Evolutionary conservation across 1,284 basidiomycete genomes (phyloP).

Genomic region (Trichosporon sp.): DNA sequence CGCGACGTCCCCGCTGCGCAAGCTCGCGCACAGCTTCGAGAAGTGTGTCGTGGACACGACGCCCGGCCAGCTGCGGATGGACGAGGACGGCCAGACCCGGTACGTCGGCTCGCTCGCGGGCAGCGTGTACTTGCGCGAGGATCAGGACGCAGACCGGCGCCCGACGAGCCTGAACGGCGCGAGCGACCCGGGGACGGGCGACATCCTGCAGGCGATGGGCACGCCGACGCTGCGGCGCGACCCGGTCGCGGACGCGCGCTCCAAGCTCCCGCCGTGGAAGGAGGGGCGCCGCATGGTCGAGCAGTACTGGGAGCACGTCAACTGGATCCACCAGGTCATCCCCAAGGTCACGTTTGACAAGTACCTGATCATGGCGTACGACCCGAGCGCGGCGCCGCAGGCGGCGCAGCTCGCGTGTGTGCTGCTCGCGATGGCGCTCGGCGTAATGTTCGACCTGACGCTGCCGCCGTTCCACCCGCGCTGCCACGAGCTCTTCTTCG

Average conservation of each 20-base stretch:
- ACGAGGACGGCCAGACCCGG: slow-evolving; percentile 31
- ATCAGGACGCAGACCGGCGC: slow-evolving; percentile 12
- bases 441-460: slow-evolving; percentile 46
- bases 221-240: slow-evolving; percentile 1
- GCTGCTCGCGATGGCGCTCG: slow-evolving; percentile 46
- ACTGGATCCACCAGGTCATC: slow-evolving; percentile 48
- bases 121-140: slow-evolving; percentile 36
- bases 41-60: slow-evolving; percentile 15
- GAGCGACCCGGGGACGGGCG: not conserved
- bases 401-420: slow-evolving; percentile 49
- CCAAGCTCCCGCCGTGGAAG: slow-evolving; percentile 41
- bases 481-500: slow-evolving; percentile 37
- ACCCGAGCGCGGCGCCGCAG: slow-evolving; percentile 30
- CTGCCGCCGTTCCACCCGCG: slow-evolving; percentile 42
- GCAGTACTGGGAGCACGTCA: slow-evolving; percentile 49
- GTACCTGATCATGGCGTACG: slow-evolving; percentile 43
- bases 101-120: slow-evolving; percentile 40
- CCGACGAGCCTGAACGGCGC: slow-evolving; percentile 4
- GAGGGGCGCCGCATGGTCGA: slow-evolving; percentile 35
- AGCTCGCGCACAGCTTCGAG: slow-evolving; percentile 1
- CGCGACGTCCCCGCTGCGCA: slow-evolving; percentile 29
- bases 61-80: slow-evolving; percentile 44
- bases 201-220: not conserved
- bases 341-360: slow-evolving; percentile 44
- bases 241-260: slow-evolving; percentile 1